Percentiles rank a stretch among this genome's conserved stretches.
Conservation (phyloP, 768 basidiomycete genomes). For the Macrolepiota fuliginosa region DNA sequence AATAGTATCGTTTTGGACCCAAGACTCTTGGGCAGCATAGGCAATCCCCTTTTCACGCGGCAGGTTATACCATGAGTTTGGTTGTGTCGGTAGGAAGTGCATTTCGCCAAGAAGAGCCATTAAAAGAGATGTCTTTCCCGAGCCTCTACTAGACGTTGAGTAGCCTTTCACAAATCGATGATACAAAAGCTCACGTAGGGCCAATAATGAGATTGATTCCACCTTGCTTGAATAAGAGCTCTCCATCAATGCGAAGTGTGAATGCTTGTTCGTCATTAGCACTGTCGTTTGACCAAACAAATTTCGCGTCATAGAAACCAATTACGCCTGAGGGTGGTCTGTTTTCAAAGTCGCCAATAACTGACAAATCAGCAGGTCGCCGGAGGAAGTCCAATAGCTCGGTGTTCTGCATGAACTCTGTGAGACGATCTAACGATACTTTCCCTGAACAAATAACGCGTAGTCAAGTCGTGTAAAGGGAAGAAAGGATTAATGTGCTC, state of each 20-base stretch:
- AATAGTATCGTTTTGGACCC: conserved; percentile 82
- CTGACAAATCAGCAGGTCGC: background rate
- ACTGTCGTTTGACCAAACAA: conserved; percentile 49
- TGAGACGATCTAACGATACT: conserved; percentile 58
- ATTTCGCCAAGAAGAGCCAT: conserved; percentile 67
- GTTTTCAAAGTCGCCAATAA: background rate
- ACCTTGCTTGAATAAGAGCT: conserved; percentile 52
- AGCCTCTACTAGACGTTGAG: conserved; percentile 23
- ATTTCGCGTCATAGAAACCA: conserved; percentile 52
- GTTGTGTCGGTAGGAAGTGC: conserved; percentile 52
- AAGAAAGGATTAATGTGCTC: conserved; percentile 11
- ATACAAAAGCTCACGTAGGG: conserved; percentile 36
- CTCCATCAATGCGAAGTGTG: conserved; percentile 48
- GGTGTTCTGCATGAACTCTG: conserved; percentile 27
- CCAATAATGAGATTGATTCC: conserved; percentile 59
- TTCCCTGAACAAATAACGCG: conserved; percentile 31
- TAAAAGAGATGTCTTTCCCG: conserved; percentile 59
- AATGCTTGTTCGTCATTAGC: conserved; percentile 40
- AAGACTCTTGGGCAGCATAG: conserved; percentile 82
- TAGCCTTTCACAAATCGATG: background rate
- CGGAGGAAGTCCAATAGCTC: conserved; percentile 35
- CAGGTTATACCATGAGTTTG: conserved; percentile 65
- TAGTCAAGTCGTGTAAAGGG: background rate
- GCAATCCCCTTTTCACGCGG: conserved; percentile 69
- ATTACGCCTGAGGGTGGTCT: conserved; percentile 25